Percentiles rank a stretch among this genome's conserved stretches.
Evolutionary conservation across 345 rosid genomes (phyloP).

Genomic region (Euphorbia peplus): DNA sequence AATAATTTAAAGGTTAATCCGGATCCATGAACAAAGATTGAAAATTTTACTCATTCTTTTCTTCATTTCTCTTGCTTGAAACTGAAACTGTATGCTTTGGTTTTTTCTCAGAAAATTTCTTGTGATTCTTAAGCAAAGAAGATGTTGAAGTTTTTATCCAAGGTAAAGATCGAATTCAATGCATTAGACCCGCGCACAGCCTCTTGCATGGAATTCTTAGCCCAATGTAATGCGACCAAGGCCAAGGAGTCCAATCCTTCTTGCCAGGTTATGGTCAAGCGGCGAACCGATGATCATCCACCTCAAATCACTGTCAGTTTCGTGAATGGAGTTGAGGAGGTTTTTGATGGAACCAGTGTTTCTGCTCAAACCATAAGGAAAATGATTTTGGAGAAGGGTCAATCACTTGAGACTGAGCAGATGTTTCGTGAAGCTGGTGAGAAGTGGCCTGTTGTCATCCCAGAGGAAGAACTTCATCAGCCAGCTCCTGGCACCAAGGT

Average conservation of each 20-base stretch:
- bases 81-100: background rate
- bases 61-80: too few relatives aligned
- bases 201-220: conserved; percentile 84
- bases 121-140: conserved; percentile 11
- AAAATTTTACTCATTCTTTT: too few relatives aligned
- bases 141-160: conserved; percentile 90
- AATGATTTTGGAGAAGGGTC: conserved; percentile 83
- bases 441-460: conserved; percentile 83
- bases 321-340: conserved; percentile 81
- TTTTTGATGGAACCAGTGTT: conserved; percentile 69
- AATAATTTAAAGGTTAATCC: too few relatives aligned
- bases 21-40: too few relatives aligned
- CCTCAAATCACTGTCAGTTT: conserved; percentile 81
- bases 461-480: conserved; percentile 66
- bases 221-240: conserved; percentile 86
- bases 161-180: conserved; percentile 72
- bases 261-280: conserved; percentile 80
- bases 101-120: background rate
- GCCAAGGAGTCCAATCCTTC: conserved; percentile 87
- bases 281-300: conserved; percentile 78
- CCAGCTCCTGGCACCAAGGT: conserved; percentile 81
- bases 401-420: conserved; percentile 74
- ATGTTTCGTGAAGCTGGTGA: conserved; percentile 93
- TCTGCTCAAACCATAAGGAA: conserved; percentile 69
- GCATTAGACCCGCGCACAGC: conserved; percentile 74